phyloP scores from a whole-genome alignment of 164 flowering plant species.

The Chimonanthus praecox region DNA sequence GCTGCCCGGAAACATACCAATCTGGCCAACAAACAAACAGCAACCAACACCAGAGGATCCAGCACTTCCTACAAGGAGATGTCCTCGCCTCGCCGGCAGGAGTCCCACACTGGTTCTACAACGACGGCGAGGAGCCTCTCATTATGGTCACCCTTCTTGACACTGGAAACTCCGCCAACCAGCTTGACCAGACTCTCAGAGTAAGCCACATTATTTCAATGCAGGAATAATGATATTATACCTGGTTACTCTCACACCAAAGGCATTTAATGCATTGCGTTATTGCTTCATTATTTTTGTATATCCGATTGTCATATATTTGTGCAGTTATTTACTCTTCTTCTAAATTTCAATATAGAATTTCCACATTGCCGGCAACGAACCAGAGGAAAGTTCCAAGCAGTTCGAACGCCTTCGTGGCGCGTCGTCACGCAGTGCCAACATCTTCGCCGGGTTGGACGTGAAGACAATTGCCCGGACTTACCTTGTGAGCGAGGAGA shows the following conservation, averaged over 20 bases:
- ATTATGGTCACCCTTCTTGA: constrained; percentile 21
- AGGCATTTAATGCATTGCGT: too few relatives aligned
- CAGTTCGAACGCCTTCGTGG: not conserved
- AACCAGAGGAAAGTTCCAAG: constrained; percentile 1
- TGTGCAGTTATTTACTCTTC: too few relatives aligned
- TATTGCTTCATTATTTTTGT: too few relatives aligned
- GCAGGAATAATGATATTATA: too few relatives aligned
- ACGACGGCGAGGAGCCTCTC: constrained; percentile 30
- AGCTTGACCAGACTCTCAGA: constrained; percentile 33
- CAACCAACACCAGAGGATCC: constrained; percentile 1
- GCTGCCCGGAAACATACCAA: constrained; percentile 59
- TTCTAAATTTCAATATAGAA: constrained; percentile 10
- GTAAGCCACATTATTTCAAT: constrained; percentile 12
- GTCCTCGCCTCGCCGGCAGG: constrained; percentile 37
- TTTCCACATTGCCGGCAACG: constrained; percentile 30
- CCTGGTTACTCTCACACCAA: too few relatives aligned
- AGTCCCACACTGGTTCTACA: constrained; percentile 38
- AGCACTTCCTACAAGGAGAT: constrained; percentile 29
- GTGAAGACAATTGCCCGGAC: constrained; percentile 14
- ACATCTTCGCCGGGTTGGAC: constrained; percentile 27
- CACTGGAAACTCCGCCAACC: constrained; percentile 30
- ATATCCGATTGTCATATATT: too few relatives aligned
- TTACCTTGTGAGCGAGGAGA: constrained; percentile 18
- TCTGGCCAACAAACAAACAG: constrained; percentile 14
- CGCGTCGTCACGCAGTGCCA: not conserved